Conservation (phyloP, 257 asterid species). For the Craterostigma plantagineum region DNA sequence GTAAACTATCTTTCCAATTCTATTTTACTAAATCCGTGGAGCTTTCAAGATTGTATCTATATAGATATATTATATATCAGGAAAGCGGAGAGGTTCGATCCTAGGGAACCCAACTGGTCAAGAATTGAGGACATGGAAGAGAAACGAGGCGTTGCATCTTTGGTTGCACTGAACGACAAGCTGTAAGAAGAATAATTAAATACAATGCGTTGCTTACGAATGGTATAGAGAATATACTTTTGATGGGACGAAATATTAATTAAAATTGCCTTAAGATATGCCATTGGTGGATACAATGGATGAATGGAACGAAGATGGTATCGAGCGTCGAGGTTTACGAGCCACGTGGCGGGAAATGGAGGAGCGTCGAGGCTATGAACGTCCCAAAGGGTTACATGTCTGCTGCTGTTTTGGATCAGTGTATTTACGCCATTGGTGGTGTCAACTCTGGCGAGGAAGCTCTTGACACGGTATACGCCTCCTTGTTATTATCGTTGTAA, state of each 20-base stretch:
- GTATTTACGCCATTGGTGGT: slow-evolving; percentile 39
- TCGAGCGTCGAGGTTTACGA: slow-evolving; percentile 47
- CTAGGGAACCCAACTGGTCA: slow-evolving; percentile 21
- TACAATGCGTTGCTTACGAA: no score
- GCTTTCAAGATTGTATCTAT: neutral
- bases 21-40: neutral
- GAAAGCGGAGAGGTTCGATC: slow-evolving; percentile 63
- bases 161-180: slow-evolving; percentile 35
- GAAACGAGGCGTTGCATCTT: slow-evolving; percentile 47
- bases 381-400: slow-evolving; percentile 30
- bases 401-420: slow-evolving; percentile 30
- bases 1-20: slow-evolving; percentile 26
- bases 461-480: slow-evolving; percentile 26
- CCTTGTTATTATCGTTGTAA: neutral
- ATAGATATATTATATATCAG: slow-evolving; percentile 8
- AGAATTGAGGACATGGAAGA: slow-evolving; percentile 22
- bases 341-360: slow-evolving; percentile 52
- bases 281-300: slow-evolving; percentile 62
- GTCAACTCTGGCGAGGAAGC: slow-evolving; percentile 15
- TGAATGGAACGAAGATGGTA: slow-evolving; percentile 33
- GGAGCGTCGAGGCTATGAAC: slow-evolving; percentile 29
- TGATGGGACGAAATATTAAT: no score
- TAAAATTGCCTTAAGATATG: slow-evolving; percentile 21
- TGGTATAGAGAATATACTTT: no score
- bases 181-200: slow-evolving; percentile 19